These are phyloP conservation scores for Trypanosoma mega DNA, from an alignment of 208 protist species.

Conservation along the genomic window DNA sequence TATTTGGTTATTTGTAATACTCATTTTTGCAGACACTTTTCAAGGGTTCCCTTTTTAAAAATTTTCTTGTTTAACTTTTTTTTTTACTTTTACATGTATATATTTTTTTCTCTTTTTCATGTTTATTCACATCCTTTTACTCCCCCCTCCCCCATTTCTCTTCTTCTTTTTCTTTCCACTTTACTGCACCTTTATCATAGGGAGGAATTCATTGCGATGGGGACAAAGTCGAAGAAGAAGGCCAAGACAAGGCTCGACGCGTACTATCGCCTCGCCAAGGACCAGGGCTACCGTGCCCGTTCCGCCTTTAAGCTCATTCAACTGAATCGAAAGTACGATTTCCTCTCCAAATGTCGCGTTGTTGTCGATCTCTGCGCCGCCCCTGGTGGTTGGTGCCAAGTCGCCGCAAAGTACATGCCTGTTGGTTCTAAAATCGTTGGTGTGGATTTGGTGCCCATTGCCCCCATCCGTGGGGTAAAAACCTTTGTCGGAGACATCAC, in stretches of 20 bases:
- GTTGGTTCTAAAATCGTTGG: constrained; percentile 95
- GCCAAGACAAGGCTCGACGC: constrained; percentile 92
- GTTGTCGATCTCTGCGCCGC: constrained; percentile 97
- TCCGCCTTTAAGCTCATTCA: constrained; percentile 99
- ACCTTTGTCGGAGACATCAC: constrained; percentile 98
- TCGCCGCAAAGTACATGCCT: constrained; percentile 97
- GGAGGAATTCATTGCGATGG: too few species aligned
- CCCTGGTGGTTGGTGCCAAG: constrained; percentile 97
- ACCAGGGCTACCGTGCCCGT: constrained; percentile 98
- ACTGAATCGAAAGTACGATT: constrained; percentile 99
- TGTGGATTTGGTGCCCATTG: constrained; percentile 98
- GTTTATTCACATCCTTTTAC: constrained; percentile 19
- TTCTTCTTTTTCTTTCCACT: constrained; percentile 4
- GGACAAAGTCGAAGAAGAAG: constrained; percentile 92
- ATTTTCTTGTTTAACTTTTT: not conserved
- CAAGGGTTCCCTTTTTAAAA: too few species aligned
- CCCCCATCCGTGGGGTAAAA: constrained; percentile 96
- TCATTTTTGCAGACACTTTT: too few species aligned
- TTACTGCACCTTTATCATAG: too few species aligned
- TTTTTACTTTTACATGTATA: constrained; percentile 10
- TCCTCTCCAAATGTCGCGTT: constrained; percentile 91
- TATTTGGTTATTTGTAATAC: not conserved
- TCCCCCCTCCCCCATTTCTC: not conserved
- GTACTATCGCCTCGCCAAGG: constrained; percentile 99
- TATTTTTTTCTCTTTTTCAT: constrained; percentile 12